Evolutionary conservation across 108 stramenopile species (phyloP).

Genomic region (Discostella pseudostelligera): DNA sequence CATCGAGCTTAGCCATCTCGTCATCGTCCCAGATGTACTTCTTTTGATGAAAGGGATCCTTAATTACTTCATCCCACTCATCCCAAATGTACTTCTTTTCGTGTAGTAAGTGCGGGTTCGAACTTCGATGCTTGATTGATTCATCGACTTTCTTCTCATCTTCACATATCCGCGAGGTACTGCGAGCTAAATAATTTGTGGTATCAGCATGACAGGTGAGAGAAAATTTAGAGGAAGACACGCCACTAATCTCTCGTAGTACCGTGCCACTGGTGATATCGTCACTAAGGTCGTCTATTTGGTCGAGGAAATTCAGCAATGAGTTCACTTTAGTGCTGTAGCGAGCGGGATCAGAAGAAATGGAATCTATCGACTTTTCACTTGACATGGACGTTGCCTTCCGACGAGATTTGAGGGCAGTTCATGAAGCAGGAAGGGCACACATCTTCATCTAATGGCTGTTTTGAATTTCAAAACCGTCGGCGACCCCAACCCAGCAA

Average conservation of each 20-base stretch:
- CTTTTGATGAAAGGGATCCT: not conserved
- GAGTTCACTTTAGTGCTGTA: constrained; percentile 12
- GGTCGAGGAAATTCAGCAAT: constrained; percentile 15
- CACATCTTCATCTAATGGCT: too few relatives aligned
- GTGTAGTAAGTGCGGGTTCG: not conserved
- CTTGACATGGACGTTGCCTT: too few relatives aligned
- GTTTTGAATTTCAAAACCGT: too few relatives aligned
- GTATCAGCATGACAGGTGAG: constrained; percentile 21
- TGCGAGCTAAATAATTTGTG: constrained; percentile 16
- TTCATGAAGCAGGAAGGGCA: too few relatives aligned
- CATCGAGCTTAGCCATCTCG: constrained; percentile 8
- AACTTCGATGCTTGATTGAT: not conserved
- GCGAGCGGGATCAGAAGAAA: not conserved
- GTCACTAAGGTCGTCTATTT: constrained; percentile 3
- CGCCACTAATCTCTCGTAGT: not conserved
- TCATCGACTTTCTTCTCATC: constrained; percentile 20
- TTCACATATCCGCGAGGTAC: not conserved
- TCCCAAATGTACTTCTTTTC: constrained; percentile 33
- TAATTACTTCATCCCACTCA: constrained; percentile 26
- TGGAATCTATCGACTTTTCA: constrained; percentile 19
- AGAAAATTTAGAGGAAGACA: not conserved
- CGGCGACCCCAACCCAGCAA: too few relatives aligned
- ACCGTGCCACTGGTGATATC: not conserved
- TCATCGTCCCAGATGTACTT: constrained; percentile 31
- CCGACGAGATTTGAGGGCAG: too few relatives aligned